Percentiles rank a stretch among this genome's conserved stretches.
Conservation (phyloP, 768 basidiomycete genomes). For the Rhodosporidiobolus sp. region DNA sequence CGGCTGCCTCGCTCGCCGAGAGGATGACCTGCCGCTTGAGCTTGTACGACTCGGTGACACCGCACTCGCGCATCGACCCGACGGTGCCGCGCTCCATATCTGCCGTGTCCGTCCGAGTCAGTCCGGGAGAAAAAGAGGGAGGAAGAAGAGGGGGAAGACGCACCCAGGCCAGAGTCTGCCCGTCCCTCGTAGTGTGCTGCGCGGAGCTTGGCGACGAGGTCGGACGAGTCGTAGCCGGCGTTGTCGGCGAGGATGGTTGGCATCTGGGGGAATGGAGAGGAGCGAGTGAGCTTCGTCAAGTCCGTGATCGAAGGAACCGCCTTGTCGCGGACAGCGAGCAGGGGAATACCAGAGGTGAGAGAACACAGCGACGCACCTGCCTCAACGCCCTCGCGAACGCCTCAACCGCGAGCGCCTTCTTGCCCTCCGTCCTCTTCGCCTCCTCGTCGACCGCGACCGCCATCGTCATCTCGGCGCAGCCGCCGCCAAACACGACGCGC, state of each 20-base stretch:
- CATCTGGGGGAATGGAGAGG: slow-evolving; percentile 55
- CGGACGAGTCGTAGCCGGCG: slow-evolving; percentile 95
- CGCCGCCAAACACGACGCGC: slow-evolving; percentile 86
- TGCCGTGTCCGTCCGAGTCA: slow-evolving; percentile 44
- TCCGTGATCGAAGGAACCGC: background rate
- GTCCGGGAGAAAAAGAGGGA: background rate
- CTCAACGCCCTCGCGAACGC: slow-evolving; percentile 82
- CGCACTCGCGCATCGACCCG: slow-evolving; percentile 80
- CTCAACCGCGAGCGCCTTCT: slow-evolving; percentile 93
- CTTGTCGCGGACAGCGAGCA: background rate
- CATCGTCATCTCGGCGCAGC: slow-evolving; percentile 99
- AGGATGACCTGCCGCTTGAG: slow-evolving; percentile 91
- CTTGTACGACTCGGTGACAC: slow-evolving; percentile 95
- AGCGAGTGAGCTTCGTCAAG: background rate
- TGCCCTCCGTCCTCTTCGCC: slow-evolving; percentile 77
- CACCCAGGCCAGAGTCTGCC: slow-evolving; percentile 80
- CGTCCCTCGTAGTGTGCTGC: slow-evolving; percentile 92
- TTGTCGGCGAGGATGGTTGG: slow-evolving; percentile 97
- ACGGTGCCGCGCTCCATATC: slow-evolving; percentile 86
- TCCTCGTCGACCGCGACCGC: slow-evolving; percentile 87
- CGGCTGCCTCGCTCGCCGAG: slow-evolving; percentile 91
- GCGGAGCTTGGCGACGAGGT: slow-evolving; percentile 80
- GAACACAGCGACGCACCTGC: slow-evolving; percentile 49
- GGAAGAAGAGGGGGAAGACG: slow-evolving; percentile 43
- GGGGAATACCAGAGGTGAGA: no score